phyloP scores from a whole-genome alignment of 2,329 filamentous ascomycete species.

The Mycosphaerella arachidis region DNA sequence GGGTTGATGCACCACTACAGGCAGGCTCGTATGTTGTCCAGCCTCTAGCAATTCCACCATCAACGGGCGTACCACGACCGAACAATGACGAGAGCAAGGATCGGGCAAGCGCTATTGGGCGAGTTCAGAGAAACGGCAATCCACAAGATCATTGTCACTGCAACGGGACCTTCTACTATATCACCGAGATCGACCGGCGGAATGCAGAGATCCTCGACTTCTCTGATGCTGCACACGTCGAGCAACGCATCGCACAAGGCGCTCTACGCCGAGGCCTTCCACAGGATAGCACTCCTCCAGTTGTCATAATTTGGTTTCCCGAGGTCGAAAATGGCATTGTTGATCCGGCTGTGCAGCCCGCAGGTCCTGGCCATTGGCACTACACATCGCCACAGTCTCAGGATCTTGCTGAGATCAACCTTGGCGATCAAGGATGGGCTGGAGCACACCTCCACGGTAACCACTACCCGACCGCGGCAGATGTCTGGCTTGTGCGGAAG shows the following conservation, averaged over 20 bases:
- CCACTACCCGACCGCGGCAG: conserved; percentile 8
- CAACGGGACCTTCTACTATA: background rate
- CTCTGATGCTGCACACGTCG: background rate
- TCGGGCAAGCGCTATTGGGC: too few species aligned
- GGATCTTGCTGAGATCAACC: conserved; percentile 5
- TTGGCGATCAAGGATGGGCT: conserved; percentile 8
- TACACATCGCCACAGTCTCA: conserved; percentile 8
- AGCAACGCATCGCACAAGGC: background rate
- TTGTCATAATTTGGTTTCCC: background rate
- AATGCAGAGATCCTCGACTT: background rate
- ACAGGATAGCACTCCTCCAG: background rate
- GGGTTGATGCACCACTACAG: background rate
- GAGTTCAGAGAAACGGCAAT: background rate
- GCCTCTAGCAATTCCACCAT: background rate
- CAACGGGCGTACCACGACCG: background rate
- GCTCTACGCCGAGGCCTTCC: background rate
- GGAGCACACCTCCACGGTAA: conserved; percentile 1
- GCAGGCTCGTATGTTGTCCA: background rate
- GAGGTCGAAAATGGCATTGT: background rate
- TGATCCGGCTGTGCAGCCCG: conserved; percentile 10
- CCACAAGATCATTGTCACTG: background rate
- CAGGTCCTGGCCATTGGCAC: conserved; percentile 13
- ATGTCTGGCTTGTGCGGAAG: conserved; percentile 15
- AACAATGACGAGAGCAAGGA: background rate
- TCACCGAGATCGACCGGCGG: background rate